A percentile compares a stretch with the other conserved stretches of the same genome.
Evolutionary conservation across 1,284 basidiomycete genomes (phyloP).

Genomic region (Pholiota adiposa): DNA sequence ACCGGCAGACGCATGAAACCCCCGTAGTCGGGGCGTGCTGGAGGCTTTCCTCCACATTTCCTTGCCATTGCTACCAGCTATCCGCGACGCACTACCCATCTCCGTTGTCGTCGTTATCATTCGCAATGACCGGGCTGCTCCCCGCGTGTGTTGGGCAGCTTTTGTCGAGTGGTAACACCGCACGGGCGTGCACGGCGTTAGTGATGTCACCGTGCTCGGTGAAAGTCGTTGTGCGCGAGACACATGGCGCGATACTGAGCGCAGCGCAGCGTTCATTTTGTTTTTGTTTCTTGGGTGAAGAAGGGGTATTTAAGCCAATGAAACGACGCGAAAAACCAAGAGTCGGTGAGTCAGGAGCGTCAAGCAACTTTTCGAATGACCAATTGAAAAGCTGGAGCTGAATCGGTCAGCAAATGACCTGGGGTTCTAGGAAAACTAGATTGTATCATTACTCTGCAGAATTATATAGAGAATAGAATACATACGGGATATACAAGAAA

Average conservation of each 20-base stretch:
- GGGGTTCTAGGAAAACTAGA: no score
- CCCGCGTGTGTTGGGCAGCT: background rate
- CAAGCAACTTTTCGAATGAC: no score
- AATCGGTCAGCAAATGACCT: background rate
- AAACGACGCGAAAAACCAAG: background rate
- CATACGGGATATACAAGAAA: background rate
- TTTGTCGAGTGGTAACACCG: constrained; percentile 2
- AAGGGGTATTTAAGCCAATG: background rate
- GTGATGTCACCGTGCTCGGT: background rate
- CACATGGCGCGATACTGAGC: background rate
- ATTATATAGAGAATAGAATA: background rate
- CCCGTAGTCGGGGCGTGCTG: background rate
- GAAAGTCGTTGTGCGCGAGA: background rate
- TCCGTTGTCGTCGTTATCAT: no score
- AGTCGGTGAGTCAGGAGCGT: background rate
- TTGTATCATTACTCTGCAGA: no score
- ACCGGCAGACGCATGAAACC: constrained; percentile 26
- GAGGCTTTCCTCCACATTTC: background rate
- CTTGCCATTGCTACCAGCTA: background rate
- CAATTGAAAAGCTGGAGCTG: background rate
- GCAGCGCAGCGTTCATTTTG: background rate
- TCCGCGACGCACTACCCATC: background rate
- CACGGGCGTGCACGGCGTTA: background rate
- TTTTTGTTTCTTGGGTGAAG: background rate
- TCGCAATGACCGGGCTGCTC: background rate